phyloP scores from a whole-genome alignment of 2,329 filamentous ascomycete genomes.

The Diaporthe vaccinii region DNA sequence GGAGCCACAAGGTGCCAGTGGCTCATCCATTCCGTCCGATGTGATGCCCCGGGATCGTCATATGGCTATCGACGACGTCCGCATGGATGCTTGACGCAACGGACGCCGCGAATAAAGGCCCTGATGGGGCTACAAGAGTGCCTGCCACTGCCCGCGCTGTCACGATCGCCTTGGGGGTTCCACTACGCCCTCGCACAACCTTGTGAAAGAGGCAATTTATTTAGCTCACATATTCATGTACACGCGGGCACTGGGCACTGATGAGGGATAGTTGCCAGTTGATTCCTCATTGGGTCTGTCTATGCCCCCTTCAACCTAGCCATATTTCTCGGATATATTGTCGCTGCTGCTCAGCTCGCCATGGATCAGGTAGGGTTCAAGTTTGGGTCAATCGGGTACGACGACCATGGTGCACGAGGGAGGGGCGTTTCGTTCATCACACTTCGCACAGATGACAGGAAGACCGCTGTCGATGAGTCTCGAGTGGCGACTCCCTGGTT shows the following conservation, averaged over 20 bases:
- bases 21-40: neutral
- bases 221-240: neutral
- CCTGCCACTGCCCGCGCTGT: neutral
- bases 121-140: neutral
- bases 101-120: conserved; percentile 1
- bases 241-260: neutral
- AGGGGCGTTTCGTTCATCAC: neutral
- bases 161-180: neutral
- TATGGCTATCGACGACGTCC: neutral
- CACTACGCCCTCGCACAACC: neutral
- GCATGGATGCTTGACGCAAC: conserved; percentile 4
- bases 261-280: neutral
- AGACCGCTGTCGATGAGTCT: neutral
- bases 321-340: neutral
- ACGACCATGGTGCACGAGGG: neutral
- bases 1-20: neutral
- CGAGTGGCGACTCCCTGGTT: neutral
- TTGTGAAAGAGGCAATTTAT: neutral
- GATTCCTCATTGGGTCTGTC: neutral
- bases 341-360: neutral
- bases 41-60: neutral
- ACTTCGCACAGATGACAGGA: neutral
- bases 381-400: neutral
- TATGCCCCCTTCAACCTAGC: neutral
- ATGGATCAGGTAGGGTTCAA: neutral